Percentiles rank a stretch among this genome's conserved stretches.
Evolutionary conservation across 768 basidiomycete genomes (phyloP).

Genomic region (Russula abietina): DNA sequence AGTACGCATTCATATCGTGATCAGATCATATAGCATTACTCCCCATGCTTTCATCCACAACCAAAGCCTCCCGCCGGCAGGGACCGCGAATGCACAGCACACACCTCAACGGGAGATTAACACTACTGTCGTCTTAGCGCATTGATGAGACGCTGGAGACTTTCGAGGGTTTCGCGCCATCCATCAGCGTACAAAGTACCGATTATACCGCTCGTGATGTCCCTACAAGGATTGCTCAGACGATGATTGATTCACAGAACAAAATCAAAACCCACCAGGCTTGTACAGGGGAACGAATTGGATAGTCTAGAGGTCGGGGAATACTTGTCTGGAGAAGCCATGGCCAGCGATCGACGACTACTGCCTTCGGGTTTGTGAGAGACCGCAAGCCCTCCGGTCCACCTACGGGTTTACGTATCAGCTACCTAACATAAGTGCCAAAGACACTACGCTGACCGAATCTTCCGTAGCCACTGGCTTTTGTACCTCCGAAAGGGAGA

Average conservation of each 20-base stretch:
- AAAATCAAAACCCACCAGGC: constrained; percentile 56
- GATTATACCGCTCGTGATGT: constrained; percentile 46
- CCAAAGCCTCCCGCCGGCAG: constrained; percentile 15
- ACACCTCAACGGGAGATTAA: constrained; percentile 7
- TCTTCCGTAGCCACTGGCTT: constrained; percentile 87
- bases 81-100: constrained; percentile 5
- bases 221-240: constrained; percentile 33
- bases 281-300: constrained; percentile 60
- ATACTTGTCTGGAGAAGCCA: constrained; percentile 78
- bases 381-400: constrained; percentile 90
- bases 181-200: constrained; percentile 45
- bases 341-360: constrained; percentile 83
- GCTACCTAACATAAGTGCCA: constrained; percentile 17
- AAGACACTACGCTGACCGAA: constrained; percentile 52
- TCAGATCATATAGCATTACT: constrained; percentile 10
- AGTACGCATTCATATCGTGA: constrained; percentile 5
- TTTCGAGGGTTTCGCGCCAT: constrained; percentile 40
- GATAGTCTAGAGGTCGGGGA: constrained; percentile 82
- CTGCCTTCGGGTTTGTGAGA: constrained; percentile 82
- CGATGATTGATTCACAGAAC: not conserved
- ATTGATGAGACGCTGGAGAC: constrained; percentile 36
- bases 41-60: not conserved
- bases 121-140: constrained; percentile 30
- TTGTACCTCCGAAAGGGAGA: constrained; percentile 91
- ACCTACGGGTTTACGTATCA: constrained; percentile 39